phyloP scores from a whole-genome alignment of 2,329 filamentous ascomycete species.

The Xylaria sp. region DNA sequence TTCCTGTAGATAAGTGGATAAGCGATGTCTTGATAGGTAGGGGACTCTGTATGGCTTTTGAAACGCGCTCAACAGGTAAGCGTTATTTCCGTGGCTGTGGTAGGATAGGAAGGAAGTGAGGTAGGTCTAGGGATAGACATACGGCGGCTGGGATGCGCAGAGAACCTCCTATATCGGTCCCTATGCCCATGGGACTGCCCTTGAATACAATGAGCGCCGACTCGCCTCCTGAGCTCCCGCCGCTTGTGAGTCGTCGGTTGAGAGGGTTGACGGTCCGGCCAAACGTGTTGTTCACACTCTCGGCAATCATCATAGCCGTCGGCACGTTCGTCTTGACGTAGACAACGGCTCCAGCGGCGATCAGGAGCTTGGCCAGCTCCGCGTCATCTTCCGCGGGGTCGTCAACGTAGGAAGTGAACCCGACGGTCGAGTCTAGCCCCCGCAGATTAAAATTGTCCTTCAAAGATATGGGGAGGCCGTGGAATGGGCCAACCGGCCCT shows the following conservation, averaged over 20 bases:
- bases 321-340: conserved; percentile 65
- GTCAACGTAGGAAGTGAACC: conserved; percentile 66
- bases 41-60: no score
- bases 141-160: conserved; percentile 42
- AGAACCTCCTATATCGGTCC: conserved; percentile 44
- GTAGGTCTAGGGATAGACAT: no score
- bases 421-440: conserved; percentile 66
- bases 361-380: conserved; percentile 49
- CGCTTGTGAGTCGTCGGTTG: conserved; percentile 64
- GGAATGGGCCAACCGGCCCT: conserved; percentile 63
- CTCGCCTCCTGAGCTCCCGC: conserved; percentile 72
- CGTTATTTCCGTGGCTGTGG: no score
- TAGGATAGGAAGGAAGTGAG: no score
- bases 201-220: conserved; percentile 64
- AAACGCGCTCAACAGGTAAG: no score
- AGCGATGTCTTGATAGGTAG: no score
- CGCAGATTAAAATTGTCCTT: conserved; percentile 74
- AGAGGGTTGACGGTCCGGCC: conserved; percentile 67
- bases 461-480: conserved; percentile 68
- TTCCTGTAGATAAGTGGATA: no score
- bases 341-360: conserved; percentile 57
- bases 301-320: conserved; percentile 72
- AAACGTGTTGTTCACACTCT: conserved; percentile 69
- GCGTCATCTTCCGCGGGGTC: conserved; percentile 57
- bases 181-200: conserved; percentile 62